A percentile compares a stretch with the other conserved stretches of the same genome.
phyloP scores from a whole-genome alignment of 176 grass and related monocot species.

The Bonia amplexicaulis region DNA sequence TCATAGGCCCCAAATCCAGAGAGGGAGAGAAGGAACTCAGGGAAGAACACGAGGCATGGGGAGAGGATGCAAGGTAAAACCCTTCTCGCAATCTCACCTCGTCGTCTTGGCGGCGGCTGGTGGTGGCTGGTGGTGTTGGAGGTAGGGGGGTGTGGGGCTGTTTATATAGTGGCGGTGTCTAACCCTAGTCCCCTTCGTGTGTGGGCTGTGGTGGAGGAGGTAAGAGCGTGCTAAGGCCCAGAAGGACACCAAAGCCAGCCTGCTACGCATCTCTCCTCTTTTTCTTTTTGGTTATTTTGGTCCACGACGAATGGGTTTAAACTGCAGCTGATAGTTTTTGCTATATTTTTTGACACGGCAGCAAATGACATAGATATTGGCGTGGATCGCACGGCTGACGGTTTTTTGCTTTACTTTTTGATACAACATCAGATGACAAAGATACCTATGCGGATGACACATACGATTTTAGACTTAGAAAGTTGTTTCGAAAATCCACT shows the following conservation, averaged over 20 bases:
- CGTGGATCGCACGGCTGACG: no score
- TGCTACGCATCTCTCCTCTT: not conserved
- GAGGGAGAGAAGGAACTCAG: not conserved
- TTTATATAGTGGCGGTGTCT: constrained; percentile 5
- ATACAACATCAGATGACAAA: accelerated
- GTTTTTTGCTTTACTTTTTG: no score
- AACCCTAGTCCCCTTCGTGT: constrained; percentile 14
- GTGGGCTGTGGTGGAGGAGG: not conserved
- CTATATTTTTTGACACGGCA: no score
- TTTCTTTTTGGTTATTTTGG: no score
- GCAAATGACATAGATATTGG: no score
- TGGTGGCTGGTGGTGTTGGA: not conserved
- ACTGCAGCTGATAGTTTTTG: no score
- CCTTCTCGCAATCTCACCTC: not conserved
- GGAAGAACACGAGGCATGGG: not conserved
- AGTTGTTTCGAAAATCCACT: no score
- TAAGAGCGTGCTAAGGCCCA: not conserved
- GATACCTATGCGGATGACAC: accelerated
- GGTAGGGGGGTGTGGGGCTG: not conserved
- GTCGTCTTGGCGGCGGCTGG: not conserved
- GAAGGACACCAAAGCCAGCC: not conserved
- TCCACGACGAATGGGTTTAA: accelerated
- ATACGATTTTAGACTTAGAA: no score
- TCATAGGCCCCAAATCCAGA: not conserved
- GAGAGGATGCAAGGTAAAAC: not conserved